Base-by-base conservation (phyloP, 2,329 filamentous ascomycete species). In the Neonectria sp. region DNA sequence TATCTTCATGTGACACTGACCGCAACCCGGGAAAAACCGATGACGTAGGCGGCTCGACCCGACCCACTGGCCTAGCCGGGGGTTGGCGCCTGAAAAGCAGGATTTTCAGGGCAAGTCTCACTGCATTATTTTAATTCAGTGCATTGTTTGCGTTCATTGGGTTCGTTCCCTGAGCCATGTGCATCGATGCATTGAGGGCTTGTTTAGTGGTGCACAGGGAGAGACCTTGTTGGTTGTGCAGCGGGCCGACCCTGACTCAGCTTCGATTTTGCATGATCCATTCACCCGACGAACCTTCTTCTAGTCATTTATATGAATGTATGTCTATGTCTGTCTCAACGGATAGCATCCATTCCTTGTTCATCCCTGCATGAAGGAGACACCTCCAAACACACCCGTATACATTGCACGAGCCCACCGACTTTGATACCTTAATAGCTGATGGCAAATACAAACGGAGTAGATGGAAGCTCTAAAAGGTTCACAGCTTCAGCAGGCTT, bases 41-140 rank as follows among this genome's bases (percentile, higher is more conserved):
- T 65, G 63, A 65, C 63, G 63, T 65, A 58, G 56, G 57, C 63
- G 51, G 63, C 63, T 49, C 51, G 63, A 21, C 45, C 48, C 31
- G 45, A 40, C 33, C 57, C 57, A 60, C 57, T 25, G 46, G 45
- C 24, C 24, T 43, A 43, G n/a, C 35, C 15, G 35, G 35, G 33
- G 35, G 37, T 6, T 4, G 37, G 13, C 15, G 15, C 15, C 6
- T 17, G 15, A 9, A 24, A 45, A 45, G 40, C 40, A 45, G 40
- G 40, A 45, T 45, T 45, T 45, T 45, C 40, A 45, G 40, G 40
- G 40, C 40, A 12, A n/a, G 9, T 40, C 8, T 40, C 17, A 3
- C 35, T 8, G 37, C 37, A 40, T 40, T 40, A n/a, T 17, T 40
- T 40, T n/a, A 8, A 40, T 17, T 7, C 37, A 40, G 6, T 40